phyloP scores from a whole-genome alignment of 371 early-diverging fungal species.

The Catenaria anguillulae region DNA sequence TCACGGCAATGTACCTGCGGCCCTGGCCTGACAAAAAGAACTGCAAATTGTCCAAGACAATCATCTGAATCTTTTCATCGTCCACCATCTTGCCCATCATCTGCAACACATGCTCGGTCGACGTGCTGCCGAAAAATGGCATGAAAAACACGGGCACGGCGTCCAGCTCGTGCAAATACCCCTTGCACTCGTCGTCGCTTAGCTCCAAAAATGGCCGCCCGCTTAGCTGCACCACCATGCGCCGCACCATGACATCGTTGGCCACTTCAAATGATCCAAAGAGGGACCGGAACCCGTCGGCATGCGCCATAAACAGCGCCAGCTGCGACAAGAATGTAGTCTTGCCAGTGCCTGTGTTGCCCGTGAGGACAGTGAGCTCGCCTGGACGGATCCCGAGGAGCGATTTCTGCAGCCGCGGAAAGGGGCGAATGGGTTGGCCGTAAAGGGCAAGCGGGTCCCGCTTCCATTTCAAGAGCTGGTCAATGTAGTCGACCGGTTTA shows the following conservation, averaged over 20 bases:
- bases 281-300: constrained; percentile 27
- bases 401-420: neutral
- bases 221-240: constrained; percentile 56
- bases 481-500: neutral
- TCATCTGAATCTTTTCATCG: constrained; percentile 53
- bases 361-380: constrained; percentile 27
- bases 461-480: neutral
- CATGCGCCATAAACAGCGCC: constrained; percentile 51
- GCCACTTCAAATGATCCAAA: constrained; percentile 72
- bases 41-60: constrained; percentile 61
- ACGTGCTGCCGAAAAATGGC: constrained; percentile 59
- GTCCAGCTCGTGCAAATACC: neutral
- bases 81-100: constrained; percentile 58
- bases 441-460: neutral
- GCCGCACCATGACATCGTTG: constrained; percentile 48
- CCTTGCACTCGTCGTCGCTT: neutral
- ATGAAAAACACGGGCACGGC: constrained; percentile 38
- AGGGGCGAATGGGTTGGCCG: neutral
- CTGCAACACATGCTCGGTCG: constrained; percentile 42
- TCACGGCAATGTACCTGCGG: constrained; percentile 8
- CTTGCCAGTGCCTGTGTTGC: constrained; percentile 60
- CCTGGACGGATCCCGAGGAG: neutral
- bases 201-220: constrained; percentile 29
- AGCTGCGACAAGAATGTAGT: constrained; percentile 62
- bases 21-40: constrained; percentile 63